Base-by-base conservation (phyloP, 768 basidiomycete genomes). In the Tulasnella sp. region DNA sequence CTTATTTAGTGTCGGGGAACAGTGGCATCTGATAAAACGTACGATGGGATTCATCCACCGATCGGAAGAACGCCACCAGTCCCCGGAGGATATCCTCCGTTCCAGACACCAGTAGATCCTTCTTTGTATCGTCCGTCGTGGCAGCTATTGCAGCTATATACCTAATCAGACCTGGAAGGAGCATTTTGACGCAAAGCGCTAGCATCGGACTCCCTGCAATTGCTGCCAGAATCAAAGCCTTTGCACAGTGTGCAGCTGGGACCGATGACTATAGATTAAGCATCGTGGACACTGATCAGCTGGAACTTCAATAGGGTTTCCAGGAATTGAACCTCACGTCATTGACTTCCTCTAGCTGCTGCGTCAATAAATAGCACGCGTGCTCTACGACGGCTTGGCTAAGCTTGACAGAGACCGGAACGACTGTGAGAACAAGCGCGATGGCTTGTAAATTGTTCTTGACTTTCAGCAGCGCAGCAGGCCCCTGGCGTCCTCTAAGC, bases 181-280 rank as follows among this genome's bases (percentile, higher is more conserved):
- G 74, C 44, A 86, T 75, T 50, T 80, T 77, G 5, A 80, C 76
- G 64, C 86, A 89, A 60, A 85, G 82, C 15, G 82, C 80, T 21
- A 98, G 78, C 10, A 84, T 71, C 0, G 79, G 72, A 54, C 80
- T 84, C 3, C 83, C 84, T 2, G 82, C 73, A 1, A 78, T 73
- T 0, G 90, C 85, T 2, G 93, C 83, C 4, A 80, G 70, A 34
- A 90, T 77, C 43, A 97, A 73, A 0, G 93, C 94, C 68, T 87
- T 88, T 1, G 87, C 82, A 66, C 95, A 97, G 65, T 98, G 91
- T 1, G 86, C 81, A 1, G 93, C 92, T 2, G 88, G 88, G n/a
- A 90, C 69, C 1, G 86, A 82, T 42, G 83, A 74, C 89, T 96
- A 60, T 27, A 27, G 44, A 2, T 24, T 38, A 41, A 55, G 23